Evolutionary conservation across 2,329 filamentous ascomycete species (phyloP).

Genomic region (Clarireedia homoeocarpa): DNA sequence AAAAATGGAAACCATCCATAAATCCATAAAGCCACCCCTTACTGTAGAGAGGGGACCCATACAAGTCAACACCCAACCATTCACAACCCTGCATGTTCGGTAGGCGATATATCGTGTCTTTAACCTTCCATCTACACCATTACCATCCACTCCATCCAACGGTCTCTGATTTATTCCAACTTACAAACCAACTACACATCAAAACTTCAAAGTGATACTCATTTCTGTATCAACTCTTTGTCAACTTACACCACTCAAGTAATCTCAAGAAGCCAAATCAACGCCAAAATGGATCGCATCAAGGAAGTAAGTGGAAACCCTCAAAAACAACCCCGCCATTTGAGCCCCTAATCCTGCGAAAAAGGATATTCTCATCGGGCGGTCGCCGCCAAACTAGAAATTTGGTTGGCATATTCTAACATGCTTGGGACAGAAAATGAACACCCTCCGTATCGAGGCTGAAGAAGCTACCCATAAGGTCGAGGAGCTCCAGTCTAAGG

Average conservation of each 20-base stretch:
- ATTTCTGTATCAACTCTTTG: not conserved
- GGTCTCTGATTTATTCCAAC: not conserved
- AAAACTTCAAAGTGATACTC: not conserved
- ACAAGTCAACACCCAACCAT: not conserved
- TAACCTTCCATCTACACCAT: constrained; percentile 1
- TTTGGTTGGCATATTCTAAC: constrained; percentile 8
- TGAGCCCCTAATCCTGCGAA: not conserved
- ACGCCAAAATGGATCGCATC: constrained; percentile 70
- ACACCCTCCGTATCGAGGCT: constrained; percentile 85
- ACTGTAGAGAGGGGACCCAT: not conserved
- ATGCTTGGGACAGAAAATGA: constrained; percentile 66
- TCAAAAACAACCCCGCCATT: constrained; percentile 27
- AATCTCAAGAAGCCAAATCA: constrained; percentile 6
- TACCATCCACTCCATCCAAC: not conserved
- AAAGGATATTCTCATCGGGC: not conserved
- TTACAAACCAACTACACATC: too few relatives aligned
- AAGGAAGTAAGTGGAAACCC: constrained; percentile 63
- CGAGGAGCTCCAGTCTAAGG: constrained; percentile 78
- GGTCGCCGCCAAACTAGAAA: not conserved
- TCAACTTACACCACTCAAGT: constrained; percentile 4
- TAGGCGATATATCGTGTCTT: constrained; percentile 7
- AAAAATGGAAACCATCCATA: not conserved
- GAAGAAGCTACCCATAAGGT: constrained; percentile 75
- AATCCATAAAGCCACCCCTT: not conserved
- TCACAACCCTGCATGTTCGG: constrained; percentile 10